phyloP scores from a whole-genome alignment of 306 rosid species.

The Bauhinia variegata region DNA sequence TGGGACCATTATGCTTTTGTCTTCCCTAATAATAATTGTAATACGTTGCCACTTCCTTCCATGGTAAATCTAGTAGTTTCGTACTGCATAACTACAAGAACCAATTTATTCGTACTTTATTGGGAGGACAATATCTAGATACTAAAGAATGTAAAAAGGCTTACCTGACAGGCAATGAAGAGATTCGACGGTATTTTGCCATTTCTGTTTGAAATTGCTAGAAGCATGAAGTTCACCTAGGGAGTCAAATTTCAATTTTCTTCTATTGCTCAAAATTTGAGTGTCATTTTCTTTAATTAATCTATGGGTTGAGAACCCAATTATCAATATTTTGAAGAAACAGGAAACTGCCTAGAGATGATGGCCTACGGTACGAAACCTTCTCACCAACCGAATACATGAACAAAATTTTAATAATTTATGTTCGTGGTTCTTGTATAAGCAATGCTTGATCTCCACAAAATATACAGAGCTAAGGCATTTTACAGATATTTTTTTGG shows the following conservation, averaged over 20 bases:
- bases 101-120: too few species aligned
- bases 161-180: too few species aligned
- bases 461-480: slow-evolving; percentile 37
- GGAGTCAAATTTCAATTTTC: not conserved
- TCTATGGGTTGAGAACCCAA: slow-evolving; percentile 6
- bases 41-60: slow-evolving; percentile 10
- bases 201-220: too few species aligned
- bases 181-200: too few species aligned
- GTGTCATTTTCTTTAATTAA: not conserved
- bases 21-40: slow-evolving; percentile 19
- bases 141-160: too few species aligned
- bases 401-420: slow-evolving; percentile 20
- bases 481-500: slow-evolving; percentile 35
- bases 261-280: not conserved
- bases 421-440: slow-evolving; percentile 24
- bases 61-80: not conserved
- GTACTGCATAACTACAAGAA: too few species aligned
- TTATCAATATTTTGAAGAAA: slow-evolving; percentile 21
- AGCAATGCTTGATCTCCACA: slow-evolving; percentile 16
- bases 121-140: too few species aligned
- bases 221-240: not conserved
- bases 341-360: not conserved
- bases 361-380: slow-evolving; percentile 35
- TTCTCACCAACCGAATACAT: slow-evolving; percentile 33
- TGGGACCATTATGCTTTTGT: slow-evolving; percentile 16